A percentile compares a stretch with the other conserved stretches of the same genome.
These are phyloP conservation scores for Syzygium malaccense DNA, from an alignment of 441 rosid species.

Conservation along the genomic window DNA sequence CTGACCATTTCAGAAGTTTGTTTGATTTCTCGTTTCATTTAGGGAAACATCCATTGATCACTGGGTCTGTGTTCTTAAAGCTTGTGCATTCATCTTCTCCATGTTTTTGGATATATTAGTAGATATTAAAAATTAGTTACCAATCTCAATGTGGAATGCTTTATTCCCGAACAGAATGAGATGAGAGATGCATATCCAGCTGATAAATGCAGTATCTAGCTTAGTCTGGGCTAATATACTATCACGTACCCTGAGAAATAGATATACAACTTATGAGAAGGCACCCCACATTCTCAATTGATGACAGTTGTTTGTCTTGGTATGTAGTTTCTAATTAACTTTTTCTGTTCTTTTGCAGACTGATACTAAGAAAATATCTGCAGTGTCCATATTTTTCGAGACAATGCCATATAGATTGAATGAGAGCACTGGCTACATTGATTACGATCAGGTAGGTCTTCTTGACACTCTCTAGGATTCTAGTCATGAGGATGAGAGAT, in stretches of 20 bases:
- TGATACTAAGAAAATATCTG: constrained; percentile 23
- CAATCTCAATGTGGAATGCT: background rate
- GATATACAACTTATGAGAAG: background rate
- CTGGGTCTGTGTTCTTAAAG: background rate
- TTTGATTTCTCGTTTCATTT: background rate
- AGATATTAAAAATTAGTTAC: background rate
- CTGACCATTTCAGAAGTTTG: background rate
- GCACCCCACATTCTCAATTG: background rate
- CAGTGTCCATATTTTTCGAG: constrained; percentile 24
- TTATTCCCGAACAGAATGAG: background rate
- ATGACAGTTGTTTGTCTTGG: background rate
- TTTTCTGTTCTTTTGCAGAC: constrained; percentile 14
- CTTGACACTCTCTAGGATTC: background rate
- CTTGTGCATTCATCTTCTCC: background rate
- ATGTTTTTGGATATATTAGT: background rate
- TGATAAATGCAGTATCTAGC: background rate
- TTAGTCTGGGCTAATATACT: background rate
- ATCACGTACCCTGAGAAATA: background rate
- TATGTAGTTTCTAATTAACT: background rate
- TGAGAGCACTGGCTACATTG: constrained; percentile 21
- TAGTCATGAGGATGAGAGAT: background rate
- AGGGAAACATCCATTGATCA: background rate
- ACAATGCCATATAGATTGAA: constrained; percentile 26
- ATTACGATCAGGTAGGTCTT: constrained; percentile 19
- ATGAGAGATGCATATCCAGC: background rate